Evolutionary conservation across 345 rosid genomes (phyloP).

Genomic region (Arabis hirsuta): DNA sequence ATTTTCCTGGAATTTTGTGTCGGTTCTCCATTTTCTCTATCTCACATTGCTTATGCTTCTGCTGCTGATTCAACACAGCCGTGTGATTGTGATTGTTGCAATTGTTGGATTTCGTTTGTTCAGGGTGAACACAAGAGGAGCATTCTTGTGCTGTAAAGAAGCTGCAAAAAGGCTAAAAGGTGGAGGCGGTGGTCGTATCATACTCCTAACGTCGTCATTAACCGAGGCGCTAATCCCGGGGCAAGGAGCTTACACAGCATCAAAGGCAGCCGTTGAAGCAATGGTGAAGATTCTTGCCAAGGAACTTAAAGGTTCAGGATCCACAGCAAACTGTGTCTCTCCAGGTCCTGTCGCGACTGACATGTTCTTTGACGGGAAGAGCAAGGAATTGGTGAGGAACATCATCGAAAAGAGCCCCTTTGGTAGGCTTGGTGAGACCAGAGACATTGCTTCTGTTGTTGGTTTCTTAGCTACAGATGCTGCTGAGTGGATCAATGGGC

Average conservation of each 20-base stretch:
- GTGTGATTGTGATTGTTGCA: neutral
- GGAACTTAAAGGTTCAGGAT: slow-evolving; percentile 57
- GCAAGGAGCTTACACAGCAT: slow-evolving; percentile 49
- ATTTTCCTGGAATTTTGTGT: neutral
- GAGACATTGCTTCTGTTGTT: slow-evolving; percentile 53
- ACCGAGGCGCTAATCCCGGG: slow-evolving; percentile 45
- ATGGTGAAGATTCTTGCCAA: slow-evolving; percentile 58
- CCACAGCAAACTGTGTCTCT: slow-evolving; percentile 59
- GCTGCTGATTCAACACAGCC: neutral
- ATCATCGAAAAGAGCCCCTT: slow-evolving; percentile 44
- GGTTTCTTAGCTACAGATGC: slow-evolving; percentile 61
- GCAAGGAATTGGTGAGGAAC: slow-evolving; percentile 42
- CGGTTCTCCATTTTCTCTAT: no score
- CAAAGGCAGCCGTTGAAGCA: slow-evolving; percentile 55
- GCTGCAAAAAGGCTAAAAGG: slow-evolving; percentile 52
- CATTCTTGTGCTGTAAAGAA: slow-evolving; percentile 54
- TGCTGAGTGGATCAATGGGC: slow-evolving; percentile 58
- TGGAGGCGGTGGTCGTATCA: slow-evolving; percentile 53
- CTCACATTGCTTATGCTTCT: neutral
- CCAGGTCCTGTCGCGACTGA: slow-evolving; percentile 62
- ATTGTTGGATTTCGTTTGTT: neutral
- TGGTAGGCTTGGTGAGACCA: slow-evolving; percentile 51
- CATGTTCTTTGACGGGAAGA: slow-evolving; percentile 53
- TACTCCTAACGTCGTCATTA: slow-evolving; percentile 47
- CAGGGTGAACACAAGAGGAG: slow-evolving; percentile 55